phyloP scores from a whole-genome alignment of 2,329 filamentous ascomycete genomes.

The Colletotrichum lentis region DNA sequence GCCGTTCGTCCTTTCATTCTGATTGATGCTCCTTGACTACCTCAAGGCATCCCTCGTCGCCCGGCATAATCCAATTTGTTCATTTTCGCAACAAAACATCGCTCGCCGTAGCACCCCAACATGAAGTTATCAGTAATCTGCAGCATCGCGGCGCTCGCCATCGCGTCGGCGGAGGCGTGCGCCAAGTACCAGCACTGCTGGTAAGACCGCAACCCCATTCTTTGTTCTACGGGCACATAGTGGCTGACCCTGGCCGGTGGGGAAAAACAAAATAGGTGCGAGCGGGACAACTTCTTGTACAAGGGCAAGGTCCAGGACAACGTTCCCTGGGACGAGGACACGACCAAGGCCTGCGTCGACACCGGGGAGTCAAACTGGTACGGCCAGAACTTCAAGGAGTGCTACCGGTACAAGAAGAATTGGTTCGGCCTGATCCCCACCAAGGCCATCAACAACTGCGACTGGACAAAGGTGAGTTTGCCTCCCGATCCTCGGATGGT shows the following conservation, averaged over 20 bases:
- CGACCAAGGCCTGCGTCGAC: neutral
- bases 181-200: conserved; percentile 23
- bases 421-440: neutral
- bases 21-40: neutral
- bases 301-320: conserved; percentile 15
- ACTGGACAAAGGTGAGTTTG: conserved; percentile 14
- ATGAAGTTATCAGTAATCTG: conserved; percentile 18
- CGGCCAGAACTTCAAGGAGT: conserved; percentile 21
- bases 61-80: neutral
- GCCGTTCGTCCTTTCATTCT: neutral
- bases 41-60: neutral
- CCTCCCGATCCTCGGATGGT: no score
- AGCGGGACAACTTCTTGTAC: neutral
- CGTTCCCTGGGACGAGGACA: conserved; percentile 7
- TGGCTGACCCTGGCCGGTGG: neutral
- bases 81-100: accelerated
- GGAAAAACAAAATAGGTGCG: conserved; percentile 15
- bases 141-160: neutral
- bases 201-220: neutral
- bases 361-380: neutral
- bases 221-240: no score
- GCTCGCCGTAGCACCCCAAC: neutral
- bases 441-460: conserved; percentile 23
- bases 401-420: conserved; percentile 14
- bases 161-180: conserved; percentile 15